Conservation (phyloP, 2,329 filamentous ascomycete species). For the Pseudogymnoascus sp. region DNA sequence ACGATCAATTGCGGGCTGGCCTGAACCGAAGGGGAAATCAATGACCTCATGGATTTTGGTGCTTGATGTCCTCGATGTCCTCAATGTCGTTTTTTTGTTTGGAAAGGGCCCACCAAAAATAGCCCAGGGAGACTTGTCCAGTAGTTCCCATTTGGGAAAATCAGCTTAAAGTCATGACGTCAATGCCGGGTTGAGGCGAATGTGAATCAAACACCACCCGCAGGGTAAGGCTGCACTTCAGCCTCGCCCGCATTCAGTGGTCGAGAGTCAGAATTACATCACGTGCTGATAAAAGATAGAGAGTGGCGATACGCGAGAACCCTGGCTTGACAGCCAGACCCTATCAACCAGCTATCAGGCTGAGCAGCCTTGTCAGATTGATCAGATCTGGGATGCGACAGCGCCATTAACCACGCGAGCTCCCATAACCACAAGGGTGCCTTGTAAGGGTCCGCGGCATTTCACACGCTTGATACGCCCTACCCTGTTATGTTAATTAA, state of each 20-base stretch:
- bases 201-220: conserved; percentile 5
- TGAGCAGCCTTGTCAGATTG: background rate
- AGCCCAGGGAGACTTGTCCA: background rate
- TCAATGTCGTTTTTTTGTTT: background rate
- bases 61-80: background rate
- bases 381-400: background rate
- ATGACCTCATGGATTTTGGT: background rate
- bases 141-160: background rate
- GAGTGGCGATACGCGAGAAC: background rate
- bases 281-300: background rate
- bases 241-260: conserved; percentile 1
- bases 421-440: background rate
- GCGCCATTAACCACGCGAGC: background rate
- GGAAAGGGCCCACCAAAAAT: background rate
- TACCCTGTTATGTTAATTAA: background rate
- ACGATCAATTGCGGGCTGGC: background rate
- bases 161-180: background rate
- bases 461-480: background rate
- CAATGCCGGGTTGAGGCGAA: background rate
- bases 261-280: background rate
- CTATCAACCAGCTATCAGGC: background rate
- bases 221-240: background rate
- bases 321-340: background rate
- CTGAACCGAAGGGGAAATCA: background rate
- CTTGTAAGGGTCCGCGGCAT: too few relatives aligned